phyloP scores from a whole-genome alignment of 2,329 filamentous ascomycete genomes.

The Penicillium polonicum region DNA sequence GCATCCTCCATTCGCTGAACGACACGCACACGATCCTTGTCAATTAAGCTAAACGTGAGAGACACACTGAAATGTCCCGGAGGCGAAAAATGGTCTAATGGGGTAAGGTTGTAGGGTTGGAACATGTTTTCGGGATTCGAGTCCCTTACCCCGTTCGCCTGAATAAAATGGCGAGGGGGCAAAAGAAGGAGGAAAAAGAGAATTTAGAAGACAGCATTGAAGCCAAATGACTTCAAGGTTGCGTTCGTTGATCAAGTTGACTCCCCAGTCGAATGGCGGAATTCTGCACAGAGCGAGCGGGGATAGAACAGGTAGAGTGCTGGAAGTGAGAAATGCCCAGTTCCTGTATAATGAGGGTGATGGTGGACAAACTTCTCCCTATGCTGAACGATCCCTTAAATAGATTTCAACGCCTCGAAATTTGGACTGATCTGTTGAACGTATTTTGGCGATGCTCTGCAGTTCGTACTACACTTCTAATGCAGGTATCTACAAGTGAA shows the following conservation, averaged over 20 bases:
- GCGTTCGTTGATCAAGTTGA: not conserved
- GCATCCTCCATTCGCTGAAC: not conserved
- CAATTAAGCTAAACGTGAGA: not conserved
- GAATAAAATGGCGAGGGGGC: too few species aligned
- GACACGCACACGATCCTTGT: not conserved
- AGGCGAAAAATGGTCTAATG: not conserved
- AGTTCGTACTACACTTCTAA: not conserved
- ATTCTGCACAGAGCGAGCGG: not conserved
- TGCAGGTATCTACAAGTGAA: not conserved
- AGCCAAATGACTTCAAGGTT: not conserved
- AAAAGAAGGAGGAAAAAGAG: too few species aligned
- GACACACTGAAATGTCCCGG: not conserved
- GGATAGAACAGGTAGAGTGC: not conserved
- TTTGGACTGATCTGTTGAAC: not conserved
- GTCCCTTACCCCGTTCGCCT: too few species aligned
- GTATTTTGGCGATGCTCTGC: not conserved
- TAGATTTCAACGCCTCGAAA: not conserved
- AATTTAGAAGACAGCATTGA: not conserved
- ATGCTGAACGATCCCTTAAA: not conserved
- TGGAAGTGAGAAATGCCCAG: too few species aligned
- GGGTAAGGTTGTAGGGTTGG: not conserved
- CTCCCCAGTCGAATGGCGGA: not conserved
- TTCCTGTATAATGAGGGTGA: too few species aligned
- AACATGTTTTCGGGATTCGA: not conserved
- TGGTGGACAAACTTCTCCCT: too few species aligned